phyloP scores from a whole-genome alignment of 2,329 filamentous ascomycete genomes.

The Ascochyta rabiei region DNA sequence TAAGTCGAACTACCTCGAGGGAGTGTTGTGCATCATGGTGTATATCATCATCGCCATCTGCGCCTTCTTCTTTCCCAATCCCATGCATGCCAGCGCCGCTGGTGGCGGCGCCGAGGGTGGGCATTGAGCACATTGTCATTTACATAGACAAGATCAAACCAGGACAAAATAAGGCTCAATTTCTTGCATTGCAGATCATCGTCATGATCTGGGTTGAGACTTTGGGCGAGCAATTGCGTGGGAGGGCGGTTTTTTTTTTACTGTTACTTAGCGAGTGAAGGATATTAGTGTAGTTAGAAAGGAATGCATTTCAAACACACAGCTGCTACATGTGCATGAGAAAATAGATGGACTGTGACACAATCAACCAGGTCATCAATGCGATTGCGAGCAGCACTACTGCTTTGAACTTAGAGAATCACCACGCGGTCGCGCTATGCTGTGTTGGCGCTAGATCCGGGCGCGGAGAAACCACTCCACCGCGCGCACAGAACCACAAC shows the following conservation, averaged over 20 bases:
- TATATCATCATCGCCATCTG: constrained; percentile 68
- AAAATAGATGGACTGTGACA: too few species aligned
- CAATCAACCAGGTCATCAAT: too few species aligned
- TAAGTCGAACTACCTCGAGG: constrained; percentile 91
- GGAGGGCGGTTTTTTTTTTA: not conserved
- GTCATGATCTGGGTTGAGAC: not conserved
- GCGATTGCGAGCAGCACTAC: too few species aligned
- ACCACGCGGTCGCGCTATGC: not conserved
- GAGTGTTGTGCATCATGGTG: constrained; percentile 75
- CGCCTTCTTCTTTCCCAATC: constrained; percentile 67
- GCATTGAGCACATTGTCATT: not conserved
- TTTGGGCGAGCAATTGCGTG: constrained; percentile 14
- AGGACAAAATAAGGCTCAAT: not conserved
- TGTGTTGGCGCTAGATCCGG: not conserved
- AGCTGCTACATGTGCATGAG: too few species aligned
- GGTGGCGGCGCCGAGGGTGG: constrained; percentile 23
- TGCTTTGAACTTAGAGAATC: not conserved
- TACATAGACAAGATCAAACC: not conserved
- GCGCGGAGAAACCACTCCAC: not conserved
- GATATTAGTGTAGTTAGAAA: constrained; percentile 6
- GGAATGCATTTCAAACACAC: not conserved
- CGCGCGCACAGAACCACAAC: constrained; percentile 20
- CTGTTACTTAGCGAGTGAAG: constrained; percentile 23
- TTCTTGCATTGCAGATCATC: not conserved
- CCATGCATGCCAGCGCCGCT: constrained; percentile 26